A percentile compares a stretch with the other conserved stretches of the same genome.
Conservation (phyloP, 2,329 filamentous ascomycete species). For the Ascochyta fabae region DNA sequence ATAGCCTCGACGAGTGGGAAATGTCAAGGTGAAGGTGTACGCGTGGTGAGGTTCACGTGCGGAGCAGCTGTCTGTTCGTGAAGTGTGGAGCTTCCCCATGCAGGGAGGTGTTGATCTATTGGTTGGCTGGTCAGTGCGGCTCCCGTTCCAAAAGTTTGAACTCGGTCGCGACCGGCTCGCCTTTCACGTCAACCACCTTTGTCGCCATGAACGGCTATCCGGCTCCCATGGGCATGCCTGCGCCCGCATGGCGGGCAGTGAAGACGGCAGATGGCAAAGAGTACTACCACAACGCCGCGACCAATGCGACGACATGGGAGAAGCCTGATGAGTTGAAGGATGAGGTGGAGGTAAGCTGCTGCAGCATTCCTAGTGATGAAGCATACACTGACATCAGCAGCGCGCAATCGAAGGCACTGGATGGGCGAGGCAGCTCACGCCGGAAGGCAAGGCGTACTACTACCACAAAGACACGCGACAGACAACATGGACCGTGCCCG, state of each 20-base stretch:
- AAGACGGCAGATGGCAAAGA: conserved; percentile 79
- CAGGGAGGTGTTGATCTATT: background rate
- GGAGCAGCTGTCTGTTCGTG: conserved; percentile 12
- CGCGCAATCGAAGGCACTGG: conserved; percentile 80
- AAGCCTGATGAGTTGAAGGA: conserved; percentile 92
- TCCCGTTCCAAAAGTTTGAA: conserved; percentile 11
- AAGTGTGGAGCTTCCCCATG: conserved; percentile 6
- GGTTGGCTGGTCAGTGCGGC: conserved; percentile 8
- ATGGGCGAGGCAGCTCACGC: conserved; percentile 91
- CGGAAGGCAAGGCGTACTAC: conserved; percentile 90
- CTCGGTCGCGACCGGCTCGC: background rate
- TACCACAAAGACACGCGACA: conserved; percentile 90
- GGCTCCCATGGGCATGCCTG: conserved; percentile 53
- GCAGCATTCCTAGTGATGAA: background rate
- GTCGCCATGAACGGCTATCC: conserved; percentile 65
- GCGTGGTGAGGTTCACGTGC: conserved; percentile 25
- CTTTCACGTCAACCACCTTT: background rate
- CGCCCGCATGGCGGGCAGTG: conserved; percentile 75
- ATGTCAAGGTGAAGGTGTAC: background rate
- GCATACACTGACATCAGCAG: conserved; percentile 54
- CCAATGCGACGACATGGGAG: conserved; percentile 90
- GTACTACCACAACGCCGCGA: conserved; percentile 90
- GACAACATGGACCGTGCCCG: conserved; percentile 95
- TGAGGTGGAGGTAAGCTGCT: conserved; percentile 70
- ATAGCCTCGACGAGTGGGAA: conserved; percentile 16